Evolutionary conservation across 75 land plant genomes (phyloP).

Genomic region (Pinus tabuliformis): DNA sequence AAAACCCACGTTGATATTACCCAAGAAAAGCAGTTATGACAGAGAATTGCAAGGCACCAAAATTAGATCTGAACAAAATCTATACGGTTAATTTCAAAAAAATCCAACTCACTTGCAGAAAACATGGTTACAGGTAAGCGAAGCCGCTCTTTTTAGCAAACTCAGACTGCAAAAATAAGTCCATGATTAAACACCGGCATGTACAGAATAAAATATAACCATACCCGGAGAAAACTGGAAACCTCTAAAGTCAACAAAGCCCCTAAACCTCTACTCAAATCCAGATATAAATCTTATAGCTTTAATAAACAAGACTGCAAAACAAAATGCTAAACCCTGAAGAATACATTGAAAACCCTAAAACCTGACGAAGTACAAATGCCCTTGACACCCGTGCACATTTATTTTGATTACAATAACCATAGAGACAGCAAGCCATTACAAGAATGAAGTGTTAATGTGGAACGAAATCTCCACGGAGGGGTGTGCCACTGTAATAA

Average conservation of each 20-base stretch:
- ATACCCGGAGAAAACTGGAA: not conserved
- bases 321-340: not conserved
- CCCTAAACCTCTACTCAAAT: not conserved
- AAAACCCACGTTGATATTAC: not conserved
- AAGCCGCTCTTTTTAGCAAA: slow-evolving; percentile 53
- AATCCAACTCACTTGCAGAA: slow-evolving; percentile 74
- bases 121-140: slow-evolving; percentile 77
- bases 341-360: too few relatives aligned
- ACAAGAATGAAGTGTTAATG: too few relatives aligned
- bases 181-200: not conserved
- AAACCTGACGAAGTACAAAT: too few relatives aligned
- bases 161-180: slow-evolving; percentile 57
- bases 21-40: not conserved
- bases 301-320: not conserved
- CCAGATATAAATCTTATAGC: not conserved
- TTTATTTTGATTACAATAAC: too few relatives aligned
- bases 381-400: too few relatives aligned
- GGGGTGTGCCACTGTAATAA: too few relatives aligned
- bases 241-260: not conserved
- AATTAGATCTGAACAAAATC: not conserved
- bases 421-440: too few relatives aligned
- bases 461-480: too few relatives aligned
- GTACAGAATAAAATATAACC: not conserved
- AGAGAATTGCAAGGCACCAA: not conserved
- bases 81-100: not conserved